Conservation (phyloP, 805 yeast genomes). For the Cyberlindnera subsufficiens region DNA sequence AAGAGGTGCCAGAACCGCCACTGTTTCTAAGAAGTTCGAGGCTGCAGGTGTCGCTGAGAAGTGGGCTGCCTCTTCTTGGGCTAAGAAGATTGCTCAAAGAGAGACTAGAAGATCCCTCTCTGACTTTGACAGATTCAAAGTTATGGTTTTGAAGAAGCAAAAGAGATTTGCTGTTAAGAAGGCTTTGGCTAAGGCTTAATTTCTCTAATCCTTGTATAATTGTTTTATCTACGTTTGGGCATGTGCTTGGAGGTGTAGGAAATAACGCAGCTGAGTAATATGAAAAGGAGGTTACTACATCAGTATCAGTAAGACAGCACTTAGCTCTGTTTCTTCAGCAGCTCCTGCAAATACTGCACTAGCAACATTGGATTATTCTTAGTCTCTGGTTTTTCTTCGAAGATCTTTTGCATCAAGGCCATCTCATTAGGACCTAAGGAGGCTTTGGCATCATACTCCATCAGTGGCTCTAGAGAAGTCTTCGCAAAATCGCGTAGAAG, state of each 20-base stretch:
- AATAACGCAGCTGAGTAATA: not conserved
- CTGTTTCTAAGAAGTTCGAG: constrained; percentile 88
- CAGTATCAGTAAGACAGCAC: too few relatives aligned
- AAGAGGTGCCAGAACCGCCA: constrained; percentile 89
- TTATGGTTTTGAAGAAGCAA: constrained; percentile 94
- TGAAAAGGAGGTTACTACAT: too few relatives aligned
- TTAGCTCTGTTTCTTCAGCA: constrained; percentile 2
- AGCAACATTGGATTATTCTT: constrained; percentile 16
- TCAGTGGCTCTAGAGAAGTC: not conserved
- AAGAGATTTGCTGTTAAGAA: constrained; percentile 91
- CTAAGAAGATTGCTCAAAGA: constrained; percentile 95
- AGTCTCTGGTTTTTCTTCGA: constrained; percentile 18
- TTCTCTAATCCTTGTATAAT: constrained; percentile 11
- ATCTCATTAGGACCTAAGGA: constrained; percentile 13
- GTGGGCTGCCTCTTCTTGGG: constrained; percentile 95
- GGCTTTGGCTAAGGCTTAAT: constrained; percentile 92
- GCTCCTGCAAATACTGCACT: constrained; percentile 15
- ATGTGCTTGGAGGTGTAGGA: not conserved
- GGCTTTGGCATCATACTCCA: constrained; percentile 1
- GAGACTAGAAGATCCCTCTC: constrained; percentile 87
- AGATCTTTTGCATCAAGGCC: constrained; percentile 17
- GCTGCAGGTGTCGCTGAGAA: constrained; percentile 82
- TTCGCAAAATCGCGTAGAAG: constrained; percentile 2
- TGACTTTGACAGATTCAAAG: constrained; percentile 99
- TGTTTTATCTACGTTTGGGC: constrained; percentile 9